Percentiles rank a stretch among this genome's conserved stretches.
These are phyloP conservation scores for Paecilomyces formosus DNA, from an alignment of 2,329 filamentous ascomycete genomes.

Conservation along the genomic window DNA sequence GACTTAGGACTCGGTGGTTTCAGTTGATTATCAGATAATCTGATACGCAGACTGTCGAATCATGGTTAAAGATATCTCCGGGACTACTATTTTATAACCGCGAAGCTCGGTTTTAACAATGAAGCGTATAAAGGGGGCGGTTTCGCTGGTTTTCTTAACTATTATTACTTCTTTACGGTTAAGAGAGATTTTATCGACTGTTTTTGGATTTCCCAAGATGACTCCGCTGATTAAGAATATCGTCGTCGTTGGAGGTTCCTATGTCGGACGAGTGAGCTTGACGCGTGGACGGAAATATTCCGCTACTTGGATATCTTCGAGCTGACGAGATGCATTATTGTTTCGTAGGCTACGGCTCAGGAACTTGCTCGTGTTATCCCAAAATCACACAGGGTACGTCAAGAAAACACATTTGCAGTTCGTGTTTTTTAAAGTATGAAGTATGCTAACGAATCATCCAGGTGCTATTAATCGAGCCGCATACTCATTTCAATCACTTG, in stretches of 20 bases:
- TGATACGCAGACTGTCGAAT: background rate
- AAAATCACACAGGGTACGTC: constrained; percentile 25
- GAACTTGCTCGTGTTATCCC: constrained; percentile 27
- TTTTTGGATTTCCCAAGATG: constrained; percentile 12
- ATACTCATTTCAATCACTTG: constrained; percentile 30
- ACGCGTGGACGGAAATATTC: background rate
- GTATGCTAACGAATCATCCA: constrained; percentile 6
- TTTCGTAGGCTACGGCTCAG: constrained; percentile 21
- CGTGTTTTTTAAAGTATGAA: background rate
- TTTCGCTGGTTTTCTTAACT: background rate
- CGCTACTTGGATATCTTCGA: background rate
- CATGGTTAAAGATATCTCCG: background rate
- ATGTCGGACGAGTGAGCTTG: constrained; percentile 24
- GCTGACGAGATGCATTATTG: constrained; percentile 4
- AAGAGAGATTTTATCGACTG: background rate
- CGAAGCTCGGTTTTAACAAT: background rate
- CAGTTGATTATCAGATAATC: background rate
- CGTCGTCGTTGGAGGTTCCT: constrained; percentile 29
- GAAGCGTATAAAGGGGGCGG: background rate
- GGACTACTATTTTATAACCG: background rate
- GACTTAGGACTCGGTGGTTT: background rate
- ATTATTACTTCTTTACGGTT: background rate
- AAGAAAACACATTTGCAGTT: too few relatives aligned
- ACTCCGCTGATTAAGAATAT: constrained; percentile 22
- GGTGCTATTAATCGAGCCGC: constrained; percentile 25